Evolutionary conservation across 306 rosid species (phyloP).

Genomic region (Arachis hypogaea): DNA sequence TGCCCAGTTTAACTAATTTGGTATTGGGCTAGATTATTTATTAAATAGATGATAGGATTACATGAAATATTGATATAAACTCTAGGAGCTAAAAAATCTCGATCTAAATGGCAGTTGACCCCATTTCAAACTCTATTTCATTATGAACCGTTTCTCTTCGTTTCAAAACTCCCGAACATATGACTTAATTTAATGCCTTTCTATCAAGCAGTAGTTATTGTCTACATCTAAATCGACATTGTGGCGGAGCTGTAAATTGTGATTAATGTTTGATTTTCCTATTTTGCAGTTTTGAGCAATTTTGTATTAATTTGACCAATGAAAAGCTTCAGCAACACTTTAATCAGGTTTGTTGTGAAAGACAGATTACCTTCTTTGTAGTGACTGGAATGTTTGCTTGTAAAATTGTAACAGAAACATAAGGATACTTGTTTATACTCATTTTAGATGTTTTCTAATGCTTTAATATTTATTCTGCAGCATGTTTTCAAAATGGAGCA

Average conservation of each 20-base stretch:
- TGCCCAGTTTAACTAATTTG: background rate
- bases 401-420: slow-evolving; percentile 7
- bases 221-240: slow-evolving; percentile 20
- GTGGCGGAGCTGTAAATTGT: slow-evolving; percentile 1
- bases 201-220: slow-evolving; percentile 20
- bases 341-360: slow-evolving; percentile 77
- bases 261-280: slow-evolving; percentile 34
- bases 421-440: slow-evolving; percentile 6
- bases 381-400: slow-evolving; percentile 35
- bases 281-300: slow-evolving; percentile 91
- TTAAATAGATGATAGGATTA: background rate
- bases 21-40: background rate
- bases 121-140: background rate
- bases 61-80: background rate
- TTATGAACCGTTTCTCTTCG: background rate
- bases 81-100: background rate
- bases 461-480: slow-evolving; percentile 58
- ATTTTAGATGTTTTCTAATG: slow-evolving; percentile 28
- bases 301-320: slow-evolving; percentile 96
- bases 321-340: slow-evolving; percentile 99
- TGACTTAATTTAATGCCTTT: slow-evolving; percentile 6
- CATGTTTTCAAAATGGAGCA: slow-evolving; percentile 99
- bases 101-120: slow-evolving; percentile 9
- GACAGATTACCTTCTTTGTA: slow-evolving; percentile 28
- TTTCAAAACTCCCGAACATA: slow-evolving; percentile 19